phyloP scores from a whole-genome alignment of 805 yeast genomes.

The Metahyphopichia silvanorum region DNA sequence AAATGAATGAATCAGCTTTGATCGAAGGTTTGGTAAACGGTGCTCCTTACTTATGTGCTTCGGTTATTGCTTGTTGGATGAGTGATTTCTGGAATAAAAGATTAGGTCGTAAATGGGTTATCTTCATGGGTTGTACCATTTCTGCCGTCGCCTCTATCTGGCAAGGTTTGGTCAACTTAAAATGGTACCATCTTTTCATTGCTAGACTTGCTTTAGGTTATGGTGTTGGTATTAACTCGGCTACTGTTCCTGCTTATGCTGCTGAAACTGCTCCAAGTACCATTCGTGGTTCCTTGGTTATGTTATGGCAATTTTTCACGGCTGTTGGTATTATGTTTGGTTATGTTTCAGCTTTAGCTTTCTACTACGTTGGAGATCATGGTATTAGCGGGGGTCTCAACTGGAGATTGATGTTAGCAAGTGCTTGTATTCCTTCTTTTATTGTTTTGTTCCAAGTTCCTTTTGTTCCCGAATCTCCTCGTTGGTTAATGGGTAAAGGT shows the following conservation, averaged over 20 bases:
- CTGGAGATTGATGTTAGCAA: conserved; percentile 61
- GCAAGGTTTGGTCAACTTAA: conserved; percentile 51
- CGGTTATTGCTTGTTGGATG: conserved; percentile 51
- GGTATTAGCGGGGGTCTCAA: conserved; percentile 41
- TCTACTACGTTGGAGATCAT: conserved; percentile 44
- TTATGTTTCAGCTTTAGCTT: conserved; percentile 49
- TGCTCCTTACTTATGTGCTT: conserved; percentile 56
- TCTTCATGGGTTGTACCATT: conserved; percentile 50
- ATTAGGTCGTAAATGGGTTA: conserved; percentile 53
- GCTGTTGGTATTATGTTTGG: conserved; percentile 63
- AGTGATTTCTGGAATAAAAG: conserved; percentile 45
- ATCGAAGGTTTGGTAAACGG: conserved; percentile 53
- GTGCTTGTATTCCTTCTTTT: conserved; percentile 48
- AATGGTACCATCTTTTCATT: conserved; percentile 51
- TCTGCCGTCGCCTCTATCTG: conserved; percentile 58
- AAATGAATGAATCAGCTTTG: conserved; percentile 43
- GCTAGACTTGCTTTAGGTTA: conserved; percentile 52
- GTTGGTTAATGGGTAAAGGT: conserved; percentile 52
- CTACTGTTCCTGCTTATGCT: conserved; percentile 58
- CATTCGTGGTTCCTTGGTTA: conserved; percentile 54
- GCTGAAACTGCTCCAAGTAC: conserved; percentile 52
- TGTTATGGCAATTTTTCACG: conserved; percentile 64
- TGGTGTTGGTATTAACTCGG: conserved; percentile 57
- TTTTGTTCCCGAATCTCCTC: conserved; percentile 57
- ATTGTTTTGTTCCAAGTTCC: conserved; percentile 41